These are phyloP conservation scores for Termitomyces sp. DNA, from an alignment of 768 basidiomycete species.

Conservation along the genomic window DNA sequence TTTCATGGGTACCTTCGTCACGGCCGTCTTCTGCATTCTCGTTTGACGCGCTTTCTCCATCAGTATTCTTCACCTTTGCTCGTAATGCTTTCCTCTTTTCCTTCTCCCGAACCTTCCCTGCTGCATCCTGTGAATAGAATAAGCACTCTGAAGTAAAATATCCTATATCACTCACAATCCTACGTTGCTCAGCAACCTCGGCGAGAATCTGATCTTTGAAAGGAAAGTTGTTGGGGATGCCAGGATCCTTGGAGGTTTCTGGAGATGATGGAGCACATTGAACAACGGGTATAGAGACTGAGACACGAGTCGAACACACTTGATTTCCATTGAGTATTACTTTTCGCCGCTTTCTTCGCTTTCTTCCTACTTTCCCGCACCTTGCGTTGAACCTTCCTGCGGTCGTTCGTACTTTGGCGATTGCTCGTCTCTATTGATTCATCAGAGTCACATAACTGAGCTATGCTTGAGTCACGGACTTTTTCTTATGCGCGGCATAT, in stretches of 20 bases:
- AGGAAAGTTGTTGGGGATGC: slow-evolving; percentile 89
- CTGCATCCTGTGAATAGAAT: slow-evolving; percentile 49
- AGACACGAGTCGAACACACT: slow-evolving; percentile 43
- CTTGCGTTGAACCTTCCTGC: slow-evolving; percentile 71
- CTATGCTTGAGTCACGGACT: slow-evolving; percentile 6
- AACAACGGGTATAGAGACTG: background rate
- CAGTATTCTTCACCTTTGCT: slow-evolving; percentile 13
- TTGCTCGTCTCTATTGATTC: slow-evolving; percentile 71
- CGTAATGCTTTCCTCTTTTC: slow-evolving; percentile 52
- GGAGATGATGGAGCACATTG: background rate
- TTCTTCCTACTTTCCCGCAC: slow-evolving; percentile 75
- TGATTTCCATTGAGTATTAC: slow-evolving; percentile 83
- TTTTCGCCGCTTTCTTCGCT: slow-evolving; percentile 66
- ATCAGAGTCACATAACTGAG: background rate
- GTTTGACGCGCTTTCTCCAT: background rate
- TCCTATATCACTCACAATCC: slow-evolving; percentile 44
- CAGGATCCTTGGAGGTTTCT: slow-evolving; percentile 87
- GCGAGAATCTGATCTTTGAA: slow-evolving; percentile 94
- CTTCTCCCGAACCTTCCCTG: slow-evolving; percentile 66
- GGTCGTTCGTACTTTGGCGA: slow-evolving; percentile 66
- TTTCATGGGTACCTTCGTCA: slow-evolving; percentile 24
- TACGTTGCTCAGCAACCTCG: slow-evolving; percentile 79
- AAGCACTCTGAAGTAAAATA: background rate
- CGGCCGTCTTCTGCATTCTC: slow-evolving; percentile 15
- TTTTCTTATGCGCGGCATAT: slow-evolving; percentile 15